Evolutionary conservation across 1,284 basidiomycete species (phyloP), one percentile per base, ranked within the genome.

Genomic region (Flammula alnicola): DNA sequence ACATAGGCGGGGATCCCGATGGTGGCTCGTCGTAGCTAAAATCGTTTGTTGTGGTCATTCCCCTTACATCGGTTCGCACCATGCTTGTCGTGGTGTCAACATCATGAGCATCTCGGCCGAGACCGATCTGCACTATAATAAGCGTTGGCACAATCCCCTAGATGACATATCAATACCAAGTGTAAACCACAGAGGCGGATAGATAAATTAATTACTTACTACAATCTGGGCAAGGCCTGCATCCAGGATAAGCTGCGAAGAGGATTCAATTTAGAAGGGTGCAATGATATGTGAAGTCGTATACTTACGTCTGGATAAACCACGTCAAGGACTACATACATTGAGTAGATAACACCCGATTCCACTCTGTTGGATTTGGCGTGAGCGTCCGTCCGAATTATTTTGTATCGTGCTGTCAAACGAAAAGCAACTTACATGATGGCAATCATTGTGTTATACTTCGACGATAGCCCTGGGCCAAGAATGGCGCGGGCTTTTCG

Each of bases 141-240:
- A 68, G 55, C n/a, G 65, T 68, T 8, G 64, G 66, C 44, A 65
- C 60, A 27, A 68, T 68, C 27, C 65, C 63, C 65, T 66, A 32
- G 26, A 20, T 26, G 40, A 39, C 31, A 45, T 32, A 45, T 48
- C 48, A 52, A 36, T 9, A 42, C 49, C 47, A 48, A 40, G 25
- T 14, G 35, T 42, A 30, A 36, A 36, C 20, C 29, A 20, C 36
- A 23, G 25, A 25, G 38, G 16, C 14, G 30, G 29, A 38, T 16
- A 20, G 7, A 37, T 17, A 31, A 40, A 37, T n/a, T n/a, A n/a
- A n/a, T n/a, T n/a, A 54, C 57, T 49, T 52, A 64, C 63, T 42
- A 65, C 63, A 37, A 66, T 47, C 49, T 66, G 65, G 19, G 61
- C 57, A 7, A 66, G 48, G 10, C 65, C 63, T 20, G 59, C 51